Evolutionary conservation across 176 grass and related monocot species (phyloP).

Genomic region (Elymus sibiricus): DNA sequence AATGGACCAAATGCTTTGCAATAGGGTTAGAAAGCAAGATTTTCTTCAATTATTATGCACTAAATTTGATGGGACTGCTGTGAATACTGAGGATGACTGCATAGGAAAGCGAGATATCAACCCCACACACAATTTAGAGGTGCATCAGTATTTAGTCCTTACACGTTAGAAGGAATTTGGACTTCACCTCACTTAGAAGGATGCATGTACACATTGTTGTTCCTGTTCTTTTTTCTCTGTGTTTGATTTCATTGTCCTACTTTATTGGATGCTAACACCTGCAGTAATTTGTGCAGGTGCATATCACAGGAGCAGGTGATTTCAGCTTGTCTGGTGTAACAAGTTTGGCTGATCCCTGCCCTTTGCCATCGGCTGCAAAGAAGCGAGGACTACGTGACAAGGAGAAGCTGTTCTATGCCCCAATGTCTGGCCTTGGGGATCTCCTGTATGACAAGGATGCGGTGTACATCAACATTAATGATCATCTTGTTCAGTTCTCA

Average conservation of each 20-base stretch:
- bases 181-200: not conserved
- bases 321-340: constrained; percentile 79
- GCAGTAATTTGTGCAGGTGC: constrained; percentile 56
- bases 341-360: constrained; percentile 87
- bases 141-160: constrained; percentile 10
- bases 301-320: constrained; percentile 93
- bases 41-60: not conserved
- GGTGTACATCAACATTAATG: constrained; percentile 95
- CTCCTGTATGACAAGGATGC: constrained; percentile 97
- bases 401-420: constrained; percentile 95
- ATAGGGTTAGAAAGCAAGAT: not conserved
- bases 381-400: constrained; percentile 94
- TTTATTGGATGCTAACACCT: constrained; percentile 16
- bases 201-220: not conserved
- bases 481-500: constrained; percentile 96
- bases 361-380: constrained; percentile 92
- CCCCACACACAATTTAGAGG: not conserved
- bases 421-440: constrained; percentile 98
- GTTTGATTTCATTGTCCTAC: not conserved
- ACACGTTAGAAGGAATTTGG: not conserved
- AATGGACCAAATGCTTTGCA: constrained; percentile 14
- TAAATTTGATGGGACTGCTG: not conserved
- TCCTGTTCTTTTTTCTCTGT: not conserved
- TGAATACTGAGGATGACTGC: not conserved
- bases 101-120: not conserved